These are phyloP conservation scores for Ganoderma boninense DNA, from an alignment of 1,284 basidiomycete species.

Conservation along the genomic window DNA sequence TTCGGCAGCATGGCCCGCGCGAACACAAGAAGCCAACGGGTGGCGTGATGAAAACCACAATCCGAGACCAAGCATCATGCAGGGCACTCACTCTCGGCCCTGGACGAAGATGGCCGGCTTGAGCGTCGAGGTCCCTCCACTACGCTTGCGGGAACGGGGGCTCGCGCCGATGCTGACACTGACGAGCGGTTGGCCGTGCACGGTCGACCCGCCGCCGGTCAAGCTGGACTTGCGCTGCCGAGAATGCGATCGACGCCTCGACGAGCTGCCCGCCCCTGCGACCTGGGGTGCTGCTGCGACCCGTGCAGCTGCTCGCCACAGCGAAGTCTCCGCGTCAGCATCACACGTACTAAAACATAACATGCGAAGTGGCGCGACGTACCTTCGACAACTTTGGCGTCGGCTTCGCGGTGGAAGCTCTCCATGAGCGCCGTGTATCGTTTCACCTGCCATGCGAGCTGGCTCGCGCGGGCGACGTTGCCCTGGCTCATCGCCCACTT, in stretches of 20 bases:
- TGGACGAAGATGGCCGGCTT: slow-evolving; percentile 43
- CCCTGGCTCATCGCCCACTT: slow-evolving; percentile 85
- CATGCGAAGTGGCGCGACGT: slow-evolving; percentile 20
- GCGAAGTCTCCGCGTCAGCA: slow-evolving; percentile 3
- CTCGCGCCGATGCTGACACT: slow-evolving; percentile 39
- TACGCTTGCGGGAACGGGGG: slow-evolving; percentile 38
- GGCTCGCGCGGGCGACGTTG: slow-evolving; percentile 72
- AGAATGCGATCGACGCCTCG: slow-evolving; percentile 33
- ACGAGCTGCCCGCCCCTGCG: slow-evolving; percentile 19
- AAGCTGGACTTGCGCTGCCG: slow-evolving; percentile 30
- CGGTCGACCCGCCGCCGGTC: slow-evolving; percentile 13
- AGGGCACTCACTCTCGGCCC: slow-evolving; percentile 37
- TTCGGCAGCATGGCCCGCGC: slow-evolving; percentile 17
- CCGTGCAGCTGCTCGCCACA: slow-evolving; percentile 34
- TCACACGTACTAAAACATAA: too few species aligned
- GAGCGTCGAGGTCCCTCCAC: slow-evolving; percentile 36
- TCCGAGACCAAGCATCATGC: slow-evolving; percentile 17
- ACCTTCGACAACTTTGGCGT: slow-evolving; percentile 77
- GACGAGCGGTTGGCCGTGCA: slow-evolving; percentile 31
- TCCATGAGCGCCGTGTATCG: slow-evolving; percentile 80
- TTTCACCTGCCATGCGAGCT: slow-evolving; percentile 84
- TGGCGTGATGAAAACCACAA: slow-evolving; percentile 4
- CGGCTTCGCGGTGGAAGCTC: slow-evolving; percentile 81
- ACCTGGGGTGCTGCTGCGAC: slow-evolving; percentile 29
- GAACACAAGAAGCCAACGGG: neutral